Evolutionary conservation across 2,329 filamentous ascomycete species (phyloP), one percentile per base, ranked within the genome.

Genomic region (Aureobasidium sp.): DNA sequence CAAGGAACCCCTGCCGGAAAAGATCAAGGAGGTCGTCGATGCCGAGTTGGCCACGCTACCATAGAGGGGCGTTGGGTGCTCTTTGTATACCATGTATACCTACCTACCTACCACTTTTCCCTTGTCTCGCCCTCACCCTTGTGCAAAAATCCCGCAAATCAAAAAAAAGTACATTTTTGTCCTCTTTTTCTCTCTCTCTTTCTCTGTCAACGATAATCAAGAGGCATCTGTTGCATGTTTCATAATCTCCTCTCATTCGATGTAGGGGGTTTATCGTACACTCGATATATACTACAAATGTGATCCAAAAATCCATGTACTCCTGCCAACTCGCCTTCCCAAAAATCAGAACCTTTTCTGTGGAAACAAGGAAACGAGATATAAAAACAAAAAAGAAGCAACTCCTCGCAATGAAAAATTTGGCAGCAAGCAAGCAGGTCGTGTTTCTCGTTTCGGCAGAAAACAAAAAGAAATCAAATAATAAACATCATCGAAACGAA

Each of bases 1-100:
- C 45, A 72, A 80, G 19, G 80, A 80, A 50, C 81, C 85, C n/a
- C 77, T 91, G 21, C 76, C 84, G 0, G 73, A 83, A 23, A 83
- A 89, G 73, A 82, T 88, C 21, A 78, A 82, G 53, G 83, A 90
- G 65, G 83, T 90, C 49, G 76, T 96, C 65, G 84, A 86, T 62
- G 75, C 60, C 33, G 62, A 61, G 19, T 23, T 64, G 38, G 40
- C 51, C 82, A 2, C 84, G 86, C 64, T 89, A 27, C 58, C 58
- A 53, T 60, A 31, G 43, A 27, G 40, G 23, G 40, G 40, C n/a
- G n/a, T n/a, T n/a, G n/a, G n/a, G n/a, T n/a, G n/a, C n/a, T n/a
- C n/a, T n/a, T n/a, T n/a, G n/a, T n/a, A n/a, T n/a, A n/a, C n/a
- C n/a, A n/a, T n/a, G n/a, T n/a, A n/a, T n/a, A n/a, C n/a, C n/a